Evolutionary conservation across 2,329 filamentous ascomycete species (phyloP), one percentile per base, ranked within the genome.

Genomic region (Colletotrichum zoysiae): DNA sequence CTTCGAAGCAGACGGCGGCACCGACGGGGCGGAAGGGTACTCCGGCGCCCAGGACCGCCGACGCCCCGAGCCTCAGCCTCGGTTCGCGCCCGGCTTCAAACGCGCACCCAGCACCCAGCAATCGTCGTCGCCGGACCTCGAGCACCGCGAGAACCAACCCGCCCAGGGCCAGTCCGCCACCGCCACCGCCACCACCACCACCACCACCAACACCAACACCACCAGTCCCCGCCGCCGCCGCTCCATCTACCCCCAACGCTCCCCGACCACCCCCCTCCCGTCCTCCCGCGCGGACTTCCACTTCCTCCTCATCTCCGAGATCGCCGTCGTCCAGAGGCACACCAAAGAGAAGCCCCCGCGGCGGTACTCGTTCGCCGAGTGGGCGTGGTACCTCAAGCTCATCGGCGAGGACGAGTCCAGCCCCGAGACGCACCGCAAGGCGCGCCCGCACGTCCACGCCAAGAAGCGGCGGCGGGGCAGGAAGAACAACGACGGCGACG

Each of bases 351-450:
- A 85, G 5, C 86, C 88, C 2, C 85, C 87, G 0, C 90, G 90
- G 67, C 87, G 86, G 65, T 98, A 97, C 79, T 86, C 84, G 0
- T 98, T 95, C 74, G 90, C 95, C 75, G 92, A 97, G 78, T 97
- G 95, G 95, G 92, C 92, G 0, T 93, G 93, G 84, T 96, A 94
- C 76, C 91, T 95, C 9, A 88, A 89, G 30, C 85, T 97, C 42
- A 93, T 97, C n/a, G 89, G 89, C 58, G 88, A 91, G 77, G 88
- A 91, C 77, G 89, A 91, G 77, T 81, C 81, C 66, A 83, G 83
- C 74, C 81, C 86, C 2, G 79, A 82, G 7, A 86, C 81, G 23
- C 89, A 91, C 76, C 79, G 84, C n/a, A 84, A 82, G 69, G 80
- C 81, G 8, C 75, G 73, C 35, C 76, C 79, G 9, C 79, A 75